phyloP scores from a whole-genome alignment of 1,139 yeast species.

The Wickerhamomyces sp. region DNA sequence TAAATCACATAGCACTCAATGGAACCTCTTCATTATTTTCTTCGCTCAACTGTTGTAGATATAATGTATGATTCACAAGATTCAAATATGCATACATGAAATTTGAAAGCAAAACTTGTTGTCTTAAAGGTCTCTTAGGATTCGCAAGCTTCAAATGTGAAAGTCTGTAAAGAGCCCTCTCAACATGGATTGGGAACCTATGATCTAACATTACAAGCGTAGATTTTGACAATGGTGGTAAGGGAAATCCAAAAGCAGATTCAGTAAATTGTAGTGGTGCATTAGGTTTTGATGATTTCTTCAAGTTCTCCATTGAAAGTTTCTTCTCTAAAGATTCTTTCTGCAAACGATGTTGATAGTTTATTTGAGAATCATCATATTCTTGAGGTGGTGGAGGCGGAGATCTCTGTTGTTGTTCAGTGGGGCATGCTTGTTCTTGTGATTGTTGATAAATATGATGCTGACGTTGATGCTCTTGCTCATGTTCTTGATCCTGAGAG shows the following conservation, averaged over 20 bases:
- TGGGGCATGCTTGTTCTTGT: background rate
- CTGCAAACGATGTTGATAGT: constrained; percentile 17
- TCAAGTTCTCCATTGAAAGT: constrained; percentile 29
- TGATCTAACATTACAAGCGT: constrained; percentile 76
- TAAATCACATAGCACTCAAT: constrained; percentile 1
- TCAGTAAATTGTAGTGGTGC: constrained; percentile 77
- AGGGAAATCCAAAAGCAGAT: constrained; percentile 81
- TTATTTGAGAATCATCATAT: constrained; percentile 3
- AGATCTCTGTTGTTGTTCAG: background rate
- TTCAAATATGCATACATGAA: constrained; percentile 97
- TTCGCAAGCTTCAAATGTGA: constrained; percentile 92
- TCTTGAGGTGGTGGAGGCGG: background rate
- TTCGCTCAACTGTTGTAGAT: constrained; percentile 54
- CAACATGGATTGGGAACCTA: constrained; percentile 91
- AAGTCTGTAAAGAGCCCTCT: constrained; percentile 88
- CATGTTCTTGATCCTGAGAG: constrained; percentile 6
- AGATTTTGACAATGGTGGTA: constrained; percentile 73
- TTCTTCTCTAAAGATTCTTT: constrained; percentile 21
- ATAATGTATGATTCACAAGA: constrained; percentile 83
- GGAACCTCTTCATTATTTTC: constrained; percentile 10
- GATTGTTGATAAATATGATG: no score
- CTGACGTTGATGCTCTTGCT: no score
- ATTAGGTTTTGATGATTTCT: constrained; percentile 40
- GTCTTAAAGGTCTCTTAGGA: constrained; percentile 84
- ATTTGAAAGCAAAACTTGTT: constrained; percentile 87